Conservation (phyloP, 176 grass and related monocot species). For the Areca catechu region DNA sequence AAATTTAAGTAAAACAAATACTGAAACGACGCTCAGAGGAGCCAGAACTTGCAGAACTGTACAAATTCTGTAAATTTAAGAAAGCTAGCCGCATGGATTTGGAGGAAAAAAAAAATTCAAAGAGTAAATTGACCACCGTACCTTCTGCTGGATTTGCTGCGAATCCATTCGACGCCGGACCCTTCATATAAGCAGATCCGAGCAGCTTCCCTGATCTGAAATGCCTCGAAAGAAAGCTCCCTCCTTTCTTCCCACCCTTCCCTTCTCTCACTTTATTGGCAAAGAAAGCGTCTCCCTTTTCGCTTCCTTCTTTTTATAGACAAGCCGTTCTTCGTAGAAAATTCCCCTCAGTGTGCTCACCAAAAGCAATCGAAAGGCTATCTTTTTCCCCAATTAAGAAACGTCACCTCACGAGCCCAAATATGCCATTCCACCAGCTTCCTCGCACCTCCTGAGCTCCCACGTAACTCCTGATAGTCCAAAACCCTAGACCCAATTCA, state of each 20-base stretch:
- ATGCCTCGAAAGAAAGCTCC: conserved; percentile 11
- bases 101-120: neutral
- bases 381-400: conserved; percentile 24
- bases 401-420: conserved; percentile 20
- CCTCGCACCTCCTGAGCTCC: conserved; percentile 3
- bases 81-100: conserved; percentile 18
- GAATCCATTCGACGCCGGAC: conserved; percentile 9
- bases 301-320: conserved; percentile 17
- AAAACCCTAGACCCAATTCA: conserved; percentile 12
- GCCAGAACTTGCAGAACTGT: neutral
- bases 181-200: conserved; percentile 29
- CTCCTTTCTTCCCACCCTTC: conserved; percentile 7
- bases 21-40: no score
- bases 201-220: conserved; percentile 6
- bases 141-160: conserved; percentile 20
- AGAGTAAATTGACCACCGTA: conserved; percentile 9
- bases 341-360: conserved; percentile 17
- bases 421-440: conserved; percentile 14
- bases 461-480: neutral
- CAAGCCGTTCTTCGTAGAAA: conserved; percentile 21
- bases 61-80: conserved; percentile 2
- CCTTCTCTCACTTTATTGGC: neutral
- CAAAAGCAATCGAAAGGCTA: conserved; percentile 19
- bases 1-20: no score
- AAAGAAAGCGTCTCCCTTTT: neutral